These are phyloP conservation scores for Cercospora zeae-maydis DNA, from an alignment of 2,329 filamentous ascomycete species.

Conservation along the genomic window DNA sequence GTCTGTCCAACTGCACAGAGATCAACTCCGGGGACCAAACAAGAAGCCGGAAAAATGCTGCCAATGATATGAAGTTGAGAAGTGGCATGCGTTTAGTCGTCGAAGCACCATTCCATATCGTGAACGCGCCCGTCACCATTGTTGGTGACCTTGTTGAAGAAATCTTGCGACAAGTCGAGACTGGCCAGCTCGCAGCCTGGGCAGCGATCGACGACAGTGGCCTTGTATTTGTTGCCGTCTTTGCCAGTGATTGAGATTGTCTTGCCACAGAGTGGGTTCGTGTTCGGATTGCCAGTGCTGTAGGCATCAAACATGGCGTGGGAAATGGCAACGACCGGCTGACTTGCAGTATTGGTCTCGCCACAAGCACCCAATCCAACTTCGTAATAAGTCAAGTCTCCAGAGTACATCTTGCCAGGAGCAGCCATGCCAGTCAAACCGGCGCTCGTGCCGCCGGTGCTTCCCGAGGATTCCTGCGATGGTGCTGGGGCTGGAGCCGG, in stretches of 20 bases:
- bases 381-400: slow-evolving; percentile 72
- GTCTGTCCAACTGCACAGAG: slow-evolving; percentile 1
- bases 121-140: slow-evolving; percentile 41
- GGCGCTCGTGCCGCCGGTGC: slow-evolving; percentile 8
- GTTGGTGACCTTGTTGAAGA: slow-evolving; percentile 39
- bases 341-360: slow-evolving; percentile 52
- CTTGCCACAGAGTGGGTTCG: slow-evolving; percentile 67
- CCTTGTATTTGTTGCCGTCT: slow-evolving; percentile 57
- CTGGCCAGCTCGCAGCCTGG: slow-evolving; percentile 57
- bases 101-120: slow-evolving; percentile 44
- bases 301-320: slow-evolving; percentile 58
- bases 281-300: slow-evolving; percentile 50
- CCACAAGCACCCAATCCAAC: slow-evolving; percentile 69
- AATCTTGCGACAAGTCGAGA: slow-evolving; percentile 57
- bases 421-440: slow-evolving; percentile 29
- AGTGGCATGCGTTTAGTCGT: slow-evolving; percentile 17
- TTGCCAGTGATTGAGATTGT: slow-evolving; percentile 58
- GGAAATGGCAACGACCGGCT: slow-evolving; percentile 68
- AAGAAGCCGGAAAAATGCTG: background rate
- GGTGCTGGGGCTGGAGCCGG: slow-evolving; percentile 12
- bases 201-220: slow-evolving; percentile 71
- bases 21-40: slow-evolving; percentile 8
- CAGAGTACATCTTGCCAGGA: slow-evolving; percentile 44
- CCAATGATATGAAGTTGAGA: background rate
- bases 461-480: slow-evolving; percentile 11